Conservation (phyloP, 371 early-diverging fungal genomes). For the Umbelopsis sp. region DNA sequence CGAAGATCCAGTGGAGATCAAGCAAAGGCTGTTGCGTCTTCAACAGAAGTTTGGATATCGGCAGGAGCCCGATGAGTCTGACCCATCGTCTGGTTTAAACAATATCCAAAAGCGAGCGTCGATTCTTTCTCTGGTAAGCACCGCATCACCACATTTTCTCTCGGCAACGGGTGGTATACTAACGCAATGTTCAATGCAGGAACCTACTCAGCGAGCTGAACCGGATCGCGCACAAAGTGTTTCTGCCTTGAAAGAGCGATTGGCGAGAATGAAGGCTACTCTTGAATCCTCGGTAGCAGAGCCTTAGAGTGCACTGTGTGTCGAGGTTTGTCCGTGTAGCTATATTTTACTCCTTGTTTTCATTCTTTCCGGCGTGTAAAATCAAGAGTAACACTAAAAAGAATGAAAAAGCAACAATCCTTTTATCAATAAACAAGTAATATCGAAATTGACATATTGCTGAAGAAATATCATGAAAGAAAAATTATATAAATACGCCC, state of each 20-base stretch:
- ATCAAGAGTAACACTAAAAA: too few relatives aligned
- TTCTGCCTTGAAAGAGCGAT: slow-evolving; percentile 58
- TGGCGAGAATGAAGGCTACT: slow-evolving; percentile 61
- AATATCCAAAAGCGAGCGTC: slow-evolving; percentile 21
- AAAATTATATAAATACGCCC: too few relatives aligned
- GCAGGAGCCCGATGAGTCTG: slow-evolving; percentile 22
- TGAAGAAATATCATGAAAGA: too few relatives aligned
- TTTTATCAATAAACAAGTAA: too few relatives aligned
- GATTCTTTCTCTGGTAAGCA: slow-evolving; percentile 15
- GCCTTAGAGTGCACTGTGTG: background rate
- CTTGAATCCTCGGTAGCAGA: slow-evolving; percentile 28
- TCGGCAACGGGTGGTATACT: background rate
- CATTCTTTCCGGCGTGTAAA: too few relatives aligned
- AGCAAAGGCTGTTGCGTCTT: slow-evolving; percentile 53
- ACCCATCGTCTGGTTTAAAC: background rate
- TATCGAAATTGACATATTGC: too few relatives aligned
- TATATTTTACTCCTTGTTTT: background rate
- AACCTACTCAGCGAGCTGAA: slow-evolving; percentile 25
- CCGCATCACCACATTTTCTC: background rate
- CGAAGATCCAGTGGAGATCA: slow-evolving; percentile 49
- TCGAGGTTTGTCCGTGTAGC: background rate
- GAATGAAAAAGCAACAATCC: too few relatives aligned
- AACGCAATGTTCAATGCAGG: background rate
- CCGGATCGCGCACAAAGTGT: slow-evolving; percentile 56
- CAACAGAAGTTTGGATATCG: slow-evolving; percentile 68